A percentile compares a stretch with the other conserved stretches of the same genome.
Conservation (phyloP, 2,329 filamentous ascomycete genomes). For the Colletotrichum sp. region DNA sequence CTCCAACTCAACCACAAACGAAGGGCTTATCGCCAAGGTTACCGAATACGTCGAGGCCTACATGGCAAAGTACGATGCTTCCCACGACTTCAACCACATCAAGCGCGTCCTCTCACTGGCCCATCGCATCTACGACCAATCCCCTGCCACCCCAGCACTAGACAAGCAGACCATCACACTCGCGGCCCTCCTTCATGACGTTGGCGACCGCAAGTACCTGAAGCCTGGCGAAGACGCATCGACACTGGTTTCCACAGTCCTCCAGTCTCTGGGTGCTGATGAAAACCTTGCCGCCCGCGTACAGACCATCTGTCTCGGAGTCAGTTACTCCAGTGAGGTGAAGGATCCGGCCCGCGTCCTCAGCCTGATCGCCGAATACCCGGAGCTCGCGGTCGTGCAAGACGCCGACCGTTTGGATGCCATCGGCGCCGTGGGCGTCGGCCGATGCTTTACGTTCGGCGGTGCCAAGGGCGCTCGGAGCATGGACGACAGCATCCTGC, state of each 20-base stretch:
- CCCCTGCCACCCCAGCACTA: conserved; percentile 29
- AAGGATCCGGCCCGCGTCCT: conserved; percentile 65
- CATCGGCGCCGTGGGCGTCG: conserved; percentile 86
- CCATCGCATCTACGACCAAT: conserved; percentile 55
- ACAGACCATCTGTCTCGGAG: conserved; percentile 75
- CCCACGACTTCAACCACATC: conserved; percentile 89
- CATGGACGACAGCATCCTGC: conserved; percentile 70
- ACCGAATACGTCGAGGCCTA: conserved; percentile 70
- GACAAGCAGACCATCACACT: conserved; percentile 68
- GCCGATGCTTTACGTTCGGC: conserved; percentile 77
- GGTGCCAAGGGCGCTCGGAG: conserved; percentile 63
- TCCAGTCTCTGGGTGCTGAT: conserved; percentile 62
- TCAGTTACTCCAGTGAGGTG: conserved; percentile 79
- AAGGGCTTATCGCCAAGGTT: conserved; percentile 59
- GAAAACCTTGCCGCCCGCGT: conserved; percentile 67
- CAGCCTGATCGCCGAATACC: conserved; percentile 67
- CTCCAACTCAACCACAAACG: conserved; percentile 23
- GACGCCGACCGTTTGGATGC: conserved; percentile 94
- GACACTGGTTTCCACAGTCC: conserved; percentile 59
- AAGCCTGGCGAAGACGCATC: conserved; percentile 59
- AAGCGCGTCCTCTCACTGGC: conserved; percentile 79
- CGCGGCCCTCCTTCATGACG: conserved; percentile 81
- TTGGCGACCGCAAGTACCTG: conserved; percentile 86
- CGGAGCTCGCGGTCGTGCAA: conserved; percentile 85
- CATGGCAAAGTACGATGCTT: conserved; percentile 82